Evolutionary conservation across 192 early-diverging fungal genomes (phyloP), one percentile per base, ranked within the genome.

Genomic region (Backusella macrospora): DNA sequence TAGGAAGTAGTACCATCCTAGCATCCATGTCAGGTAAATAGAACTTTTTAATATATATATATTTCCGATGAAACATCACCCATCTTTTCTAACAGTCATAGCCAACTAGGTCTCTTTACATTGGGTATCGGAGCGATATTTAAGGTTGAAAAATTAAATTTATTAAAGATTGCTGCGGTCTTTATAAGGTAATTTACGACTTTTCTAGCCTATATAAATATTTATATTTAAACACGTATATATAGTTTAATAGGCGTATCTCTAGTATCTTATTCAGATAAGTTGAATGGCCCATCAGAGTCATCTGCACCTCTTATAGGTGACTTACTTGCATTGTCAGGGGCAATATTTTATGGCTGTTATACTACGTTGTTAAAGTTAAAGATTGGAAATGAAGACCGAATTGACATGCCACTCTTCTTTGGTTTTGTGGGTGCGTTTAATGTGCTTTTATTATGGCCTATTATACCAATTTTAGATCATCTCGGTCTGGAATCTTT

Each of bases 351-450:
- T 45, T 95, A 95, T 79, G 93, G 91, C 8, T 89, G 89, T 63
- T 94, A 95, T 79, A 90, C 89, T 0, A 90, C 90, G 15, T 78
- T 95, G 45, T 81, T 95, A 26, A 94, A 95, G 52, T 78, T 86
- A 21, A 83, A 80, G 38, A 89, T 94, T 65, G 86, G 87, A 68
- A 83, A 92, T 73, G 91, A 93, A 75, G 84, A 80, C 55, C 81
- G 89, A 37, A 79, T 95, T 37, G 81, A 93, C 70, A 89, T 90
- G 85, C 84, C 90, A 39, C 73, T 92, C 49, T 95, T 95, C 68
- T 91, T 95, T 80, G 93, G 93, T 18, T 89, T 90, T 18, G 90
- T 95, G 13, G 93, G 94, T 1, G 68, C 90, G n/a, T 91, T 90
- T 49, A 95, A 94, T 76, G 76, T 88, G 1, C 62, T 91, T 26